Evolutionary conservation across 805 yeast species (phyloP), one percentile per base, ranked within the genome.

Genomic region (Ascoidea tarda): DNA sequence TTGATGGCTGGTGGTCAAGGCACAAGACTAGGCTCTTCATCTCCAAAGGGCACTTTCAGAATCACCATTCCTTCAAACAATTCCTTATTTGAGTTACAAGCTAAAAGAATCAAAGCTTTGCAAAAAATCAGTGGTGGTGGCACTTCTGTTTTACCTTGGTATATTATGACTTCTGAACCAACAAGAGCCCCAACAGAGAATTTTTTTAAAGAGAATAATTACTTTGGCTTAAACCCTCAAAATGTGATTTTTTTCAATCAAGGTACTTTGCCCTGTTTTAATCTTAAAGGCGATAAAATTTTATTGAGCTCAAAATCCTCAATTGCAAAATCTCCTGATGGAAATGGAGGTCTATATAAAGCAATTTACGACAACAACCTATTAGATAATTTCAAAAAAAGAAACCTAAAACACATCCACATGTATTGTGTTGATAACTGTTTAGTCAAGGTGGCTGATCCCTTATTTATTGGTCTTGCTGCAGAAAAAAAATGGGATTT

Each of bases 1-100:
- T 72, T 93, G 51, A 84, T 93, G 86, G 97, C 99, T 10, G 99
- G 99, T 53, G 99, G 99, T 50, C 99, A 93, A 67, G 99, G 99
- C 38, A 86, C 97, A 6, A 76, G 99, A 57, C 73, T 93, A 52
- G 99, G 99, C 1, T 88, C 96, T 1, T 70, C 81, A 4, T 79
- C 72, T 32, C 99, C 99, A 45, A 93, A 93, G 67, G 99, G 99
- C 1, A 91, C 97, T 67, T 93, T 79, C 64, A 79, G 91, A 64
- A 82, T 93, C 55, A 84, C 84, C 0, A 75, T 93, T 50, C 96
- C 96, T 1, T 86, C 96, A 2, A 74, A 75, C 42, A 87, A 87
- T 65, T 79, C 95, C 1, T 70, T 93, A 54, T 93, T 93, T 67
- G 96, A 89, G 66, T 76, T 93, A 53, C 99, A 93, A 69, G 93